Percentiles rank a stretch among this genome's conserved stretches.
Conservation (phyloP, 306 rosid genomes). For the Begonia loranthoides region DNA sequence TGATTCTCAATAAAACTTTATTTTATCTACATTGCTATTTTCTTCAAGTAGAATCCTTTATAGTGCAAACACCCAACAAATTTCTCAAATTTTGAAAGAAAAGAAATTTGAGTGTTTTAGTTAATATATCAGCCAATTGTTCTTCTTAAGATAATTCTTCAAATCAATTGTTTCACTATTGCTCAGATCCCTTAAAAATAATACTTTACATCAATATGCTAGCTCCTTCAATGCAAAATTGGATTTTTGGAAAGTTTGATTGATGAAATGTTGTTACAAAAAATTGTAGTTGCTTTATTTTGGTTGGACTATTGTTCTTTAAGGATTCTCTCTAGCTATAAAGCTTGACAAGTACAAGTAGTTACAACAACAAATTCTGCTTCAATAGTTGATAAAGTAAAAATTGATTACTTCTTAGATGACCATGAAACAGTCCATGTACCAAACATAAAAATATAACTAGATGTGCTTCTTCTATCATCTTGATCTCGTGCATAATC, state of each 20-base stretch:
- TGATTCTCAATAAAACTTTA: too few species aligned
- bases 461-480: background rate
- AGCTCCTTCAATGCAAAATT: conserved; percentile 1
- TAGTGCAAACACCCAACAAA: too few species aligned
- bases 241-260: background rate
- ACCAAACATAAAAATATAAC: background rate
- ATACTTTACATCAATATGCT: conserved; percentile 1
- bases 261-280: background rate
- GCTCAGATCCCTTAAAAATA: background rate
- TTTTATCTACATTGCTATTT: background rate
- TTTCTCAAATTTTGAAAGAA: background rate
- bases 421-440: background rate
- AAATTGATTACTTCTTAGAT: background rate
- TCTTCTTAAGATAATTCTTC: background rate
- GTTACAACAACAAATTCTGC: background rate
- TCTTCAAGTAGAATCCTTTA: background rate
- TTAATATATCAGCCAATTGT: background rate
- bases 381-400: background rate
- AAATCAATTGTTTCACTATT: background rate
- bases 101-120: background rate
- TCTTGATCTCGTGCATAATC: conserved; percentile 1
- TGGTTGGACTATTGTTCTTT: background rate
- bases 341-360: background rate
- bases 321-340: conserved; percentile 1
- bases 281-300: background rate